phyloP scores from a whole-genome alignment of 208 protist genomes.

The Angomonas deanei region DNA sequence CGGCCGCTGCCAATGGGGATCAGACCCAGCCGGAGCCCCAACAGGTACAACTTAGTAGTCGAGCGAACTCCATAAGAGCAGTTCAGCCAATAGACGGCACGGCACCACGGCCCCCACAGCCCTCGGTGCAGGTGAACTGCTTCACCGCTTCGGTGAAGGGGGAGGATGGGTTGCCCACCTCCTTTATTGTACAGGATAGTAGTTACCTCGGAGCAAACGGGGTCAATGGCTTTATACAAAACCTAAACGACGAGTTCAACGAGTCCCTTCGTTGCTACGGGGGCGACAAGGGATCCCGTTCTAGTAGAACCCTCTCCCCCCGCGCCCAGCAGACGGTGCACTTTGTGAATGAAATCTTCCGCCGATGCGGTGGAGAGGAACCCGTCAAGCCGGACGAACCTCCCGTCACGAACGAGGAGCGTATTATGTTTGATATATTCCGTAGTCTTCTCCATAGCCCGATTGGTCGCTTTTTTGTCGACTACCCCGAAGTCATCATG shows the following conservation, averaged over 20 bases:
- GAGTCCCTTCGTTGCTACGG: neutral
- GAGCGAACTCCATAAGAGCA: too few relatives aligned
- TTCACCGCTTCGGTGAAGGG: too few relatives aligned
- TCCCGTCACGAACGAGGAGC: conserved; percentile 23
- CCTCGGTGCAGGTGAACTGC: too few relatives aligned
- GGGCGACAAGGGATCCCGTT: neutral
- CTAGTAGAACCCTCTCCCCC: conserved; percentile 12
- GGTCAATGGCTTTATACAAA: neutral
- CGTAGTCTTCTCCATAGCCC: conserved; percentile 32
- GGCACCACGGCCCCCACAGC: too few relatives aligned
- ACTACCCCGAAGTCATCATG: conserved; percentile 68
- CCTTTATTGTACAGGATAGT: too few relatives aligned
- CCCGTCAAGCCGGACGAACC: neutral
- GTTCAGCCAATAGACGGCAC: too few relatives aligned
- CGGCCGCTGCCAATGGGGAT: too few relatives aligned
- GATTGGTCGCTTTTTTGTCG: conserved; percentile 49
- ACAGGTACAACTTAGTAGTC: too few relatives aligned
- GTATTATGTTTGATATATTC: conserved; percentile 45
- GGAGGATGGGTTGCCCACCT: too few relatives aligned
- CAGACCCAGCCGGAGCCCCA: too few relatives aligned
- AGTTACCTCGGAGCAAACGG: too few relatives aligned
- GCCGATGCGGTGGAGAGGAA: conserved; percentile 25
- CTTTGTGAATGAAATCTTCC: conserved; percentile 39
- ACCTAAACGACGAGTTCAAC: neutral
- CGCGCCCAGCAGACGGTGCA: conserved; percentile 25